Base-by-base conservation (phyloP, 139 green algal species). In the Axilococcus clingmanii region DNA sequence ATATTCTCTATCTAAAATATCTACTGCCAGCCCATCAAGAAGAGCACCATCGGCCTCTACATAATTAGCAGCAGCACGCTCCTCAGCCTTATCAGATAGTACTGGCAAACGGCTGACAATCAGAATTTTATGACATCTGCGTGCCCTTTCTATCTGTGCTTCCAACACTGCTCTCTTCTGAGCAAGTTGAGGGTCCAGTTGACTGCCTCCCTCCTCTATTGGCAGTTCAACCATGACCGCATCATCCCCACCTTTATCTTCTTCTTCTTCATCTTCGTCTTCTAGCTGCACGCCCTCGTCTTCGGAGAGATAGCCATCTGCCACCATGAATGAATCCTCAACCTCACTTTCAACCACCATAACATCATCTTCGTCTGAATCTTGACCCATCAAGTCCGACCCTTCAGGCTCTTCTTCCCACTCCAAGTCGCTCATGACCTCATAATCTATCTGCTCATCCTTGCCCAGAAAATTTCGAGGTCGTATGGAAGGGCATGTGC, bases 331-430 rank as follows among this genome's bases (percentile, higher is more conserved):
- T 30, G 71, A 74, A 45, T 80, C 78, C n/a, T 76, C 65, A 27
- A 79, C 81, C 12, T 78, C 73, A 4, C 53, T 69, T 19, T 72
- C 66, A 19, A 24, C 40, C 5, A 3, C 7, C 25, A 19, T 37
- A 19, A 61, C 56, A 32, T 54, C 57, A 14, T 58, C 55, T 24
- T 60, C 59, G 17, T 74, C 59, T n/a, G 11, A 11, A n/a, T 22
- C 36, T n/a, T 11, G 24, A 16, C 15, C 30, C 0, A 23, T 33
- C 7, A 31, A n/a, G 24, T n/a, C 24, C 6, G 32, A 40, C 15
- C 71, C 79, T 48, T 88, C 81, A 2, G 82, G 79, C 66, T 91
- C 82, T 42, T 78, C 71, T 69, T 87, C 77, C 82, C 82, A 91
- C 19, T 89, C 82, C 28, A 82, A 55, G 43, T 91, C 82, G 17